phyloP scores from a whole-genome alignment of 495 filamentous ascomycete species.

The Neurospora sp. region DNA sequence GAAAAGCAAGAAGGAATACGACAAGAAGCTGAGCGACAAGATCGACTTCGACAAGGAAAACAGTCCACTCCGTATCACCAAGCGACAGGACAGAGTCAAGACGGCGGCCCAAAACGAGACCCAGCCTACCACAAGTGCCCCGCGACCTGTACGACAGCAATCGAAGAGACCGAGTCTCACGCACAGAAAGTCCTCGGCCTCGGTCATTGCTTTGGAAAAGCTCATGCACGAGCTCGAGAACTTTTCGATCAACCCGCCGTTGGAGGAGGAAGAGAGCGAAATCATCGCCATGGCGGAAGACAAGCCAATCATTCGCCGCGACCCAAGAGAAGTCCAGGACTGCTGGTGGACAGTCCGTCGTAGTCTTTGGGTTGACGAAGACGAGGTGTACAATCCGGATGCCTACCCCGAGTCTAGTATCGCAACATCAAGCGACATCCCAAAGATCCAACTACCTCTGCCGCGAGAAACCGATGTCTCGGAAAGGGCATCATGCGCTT shows the following conservation, averaged over 20 bases:
- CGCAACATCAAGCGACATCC: background rate
- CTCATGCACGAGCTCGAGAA: constrained; percentile 1
- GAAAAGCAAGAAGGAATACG: background rate
- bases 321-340: constrained; percentile 6
- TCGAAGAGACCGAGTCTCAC: background rate
- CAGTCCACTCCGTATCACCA: background rate
- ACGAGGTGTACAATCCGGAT: background rate
- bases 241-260: background rate
- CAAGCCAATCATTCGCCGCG: background rate
- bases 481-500: background rate
- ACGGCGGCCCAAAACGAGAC: background rate
- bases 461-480: background rate
- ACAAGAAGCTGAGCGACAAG: background rate
- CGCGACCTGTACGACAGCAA: background rate
- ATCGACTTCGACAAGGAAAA: background rate
- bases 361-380: constrained; percentile 13
- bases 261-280: background rate
- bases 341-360: constrained; percentile 13
- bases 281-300: background rate
- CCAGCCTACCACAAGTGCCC: background rate
- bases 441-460: background rate
- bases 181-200: background rate
- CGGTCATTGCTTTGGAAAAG: background rate
- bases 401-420: background rate
- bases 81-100: background rate